A percentile compares a stretch with the other conserved stretches of the same genome.
Conservation (phyloP, 176 grass and related monocot genomes). For the Paspalum vaginatum region DNA sequence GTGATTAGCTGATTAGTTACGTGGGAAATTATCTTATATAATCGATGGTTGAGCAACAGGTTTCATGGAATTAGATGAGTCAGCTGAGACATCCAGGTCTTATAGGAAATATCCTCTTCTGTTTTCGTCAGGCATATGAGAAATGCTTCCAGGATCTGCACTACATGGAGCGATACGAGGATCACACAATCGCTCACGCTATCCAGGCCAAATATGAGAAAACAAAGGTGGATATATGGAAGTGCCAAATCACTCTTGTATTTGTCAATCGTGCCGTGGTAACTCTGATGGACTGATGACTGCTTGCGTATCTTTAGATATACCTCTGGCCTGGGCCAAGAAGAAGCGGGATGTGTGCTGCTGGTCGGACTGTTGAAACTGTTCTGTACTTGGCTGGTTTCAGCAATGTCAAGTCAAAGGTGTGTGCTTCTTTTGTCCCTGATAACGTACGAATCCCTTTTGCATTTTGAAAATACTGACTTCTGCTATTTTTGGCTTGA, state of each 20-base stretch:
- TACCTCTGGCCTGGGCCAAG: constrained; percentile 88
- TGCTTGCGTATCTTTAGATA: constrained; percentile 54
- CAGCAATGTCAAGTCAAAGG: constrained; percentile 89
- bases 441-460: neutral
- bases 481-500: neutral
- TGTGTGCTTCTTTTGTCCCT: constrained; percentile 28
- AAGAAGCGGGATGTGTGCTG: constrained; percentile 72
- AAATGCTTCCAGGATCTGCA: constrained; percentile 99
- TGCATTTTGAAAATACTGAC: neutral
- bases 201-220: constrained; percentile 94
- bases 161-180: constrained; percentile 91
- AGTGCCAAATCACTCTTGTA: constrained; percentile 1
- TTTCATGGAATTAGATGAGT: neutral
- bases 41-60: neutral
- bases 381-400: constrained; percentile 88
- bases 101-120: constrained; percentile 20
- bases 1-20: neutral
- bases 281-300: constrained; percentile 19
- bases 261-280: neutral
- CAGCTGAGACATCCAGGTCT: constrained; percentile 17
- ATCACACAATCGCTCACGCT: constrained; percentile 94
- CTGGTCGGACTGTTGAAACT: constrained; percentile 77
- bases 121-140: constrained; percentile 81
- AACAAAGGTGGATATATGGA: constrained; percentile 67
- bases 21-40: neutral